These are phyloP conservation scores for Flammula alnicola DNA, from an alignment of 1,284 basidiomycete species.

Conservation along the genomic window DNA sequence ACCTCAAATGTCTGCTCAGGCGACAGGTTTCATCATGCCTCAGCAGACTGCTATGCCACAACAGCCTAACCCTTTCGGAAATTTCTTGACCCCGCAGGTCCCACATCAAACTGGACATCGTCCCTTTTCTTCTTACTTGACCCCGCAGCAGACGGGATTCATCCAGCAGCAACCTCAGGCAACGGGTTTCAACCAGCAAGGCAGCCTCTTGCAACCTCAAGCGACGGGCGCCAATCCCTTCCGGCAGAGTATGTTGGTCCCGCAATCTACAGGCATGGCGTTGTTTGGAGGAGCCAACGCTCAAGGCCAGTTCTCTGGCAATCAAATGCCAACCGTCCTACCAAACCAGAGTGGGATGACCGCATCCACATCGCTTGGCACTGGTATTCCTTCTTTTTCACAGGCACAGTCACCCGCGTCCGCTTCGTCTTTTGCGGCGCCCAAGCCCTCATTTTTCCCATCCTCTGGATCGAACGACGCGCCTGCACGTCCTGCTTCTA, in stretches of 20 bases:
- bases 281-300: constrained; percentile 39
- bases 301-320: constrained; percentile 14
- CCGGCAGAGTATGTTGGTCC: constrained; percentile 65
- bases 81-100: constrained; percentile 35
- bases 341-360: constrained; percentile 11
- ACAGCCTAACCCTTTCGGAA: constrained; percentile 48
- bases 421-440: constrained; percentile 24
- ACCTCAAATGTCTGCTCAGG: constrained; percentile 53
- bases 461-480: constrained; percentile 20
- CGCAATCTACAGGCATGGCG: constrained; percentile 70
- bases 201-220: constrained; percentile 48
- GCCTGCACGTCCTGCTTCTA: constrained; percentile 69
- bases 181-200: constrained; percentile 17
- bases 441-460: constrained; percentile 25
- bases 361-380: neutral
- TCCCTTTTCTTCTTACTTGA: constrained; percentile 57
- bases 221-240: constrained; percentile 80
- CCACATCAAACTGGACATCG: constrained; percentile 53
- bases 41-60: constrained; percentile 50
- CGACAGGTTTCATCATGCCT: constrained; percentile 61
- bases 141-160: constrained; percentile 47
- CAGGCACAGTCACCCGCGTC: constrained; percentile 5
- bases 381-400: constrained; percentile 5
- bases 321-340: constrained; percentile 5
- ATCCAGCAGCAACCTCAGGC: constrained; percentile 26